phyloP scores from a whole-genome alignment of 106 monocot genomes.

The Alisma plantagoaquatica region DNA sequence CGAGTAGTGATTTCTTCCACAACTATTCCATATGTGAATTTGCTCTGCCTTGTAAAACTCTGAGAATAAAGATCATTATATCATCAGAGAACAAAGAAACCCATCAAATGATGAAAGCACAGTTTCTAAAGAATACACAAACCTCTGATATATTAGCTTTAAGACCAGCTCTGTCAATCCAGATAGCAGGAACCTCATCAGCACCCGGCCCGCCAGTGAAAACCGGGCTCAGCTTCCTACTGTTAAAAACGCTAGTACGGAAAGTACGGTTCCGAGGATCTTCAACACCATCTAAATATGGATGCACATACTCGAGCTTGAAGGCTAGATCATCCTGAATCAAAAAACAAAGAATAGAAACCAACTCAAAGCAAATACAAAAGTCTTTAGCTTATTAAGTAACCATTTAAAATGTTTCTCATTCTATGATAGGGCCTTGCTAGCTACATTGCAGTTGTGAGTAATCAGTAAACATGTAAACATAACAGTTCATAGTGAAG shows the following conservation, averaged over 20 bases:
- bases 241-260: conserved; percentile 80
- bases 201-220: conserved; percentile 85
- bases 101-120: background rate
- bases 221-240: conserved; percentile 81
- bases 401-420: too few species aligned
- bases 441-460: too few species aligned
- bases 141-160: conserved; percentile 99
- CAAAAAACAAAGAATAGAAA: background rate
- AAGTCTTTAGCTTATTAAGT: too few species aligned
- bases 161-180: conserved; percentile 84
- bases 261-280: conserved; percentile 82
- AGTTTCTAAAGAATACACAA: background rate
- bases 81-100: background rate
- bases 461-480: too few species aligned
- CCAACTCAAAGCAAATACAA: background rate
- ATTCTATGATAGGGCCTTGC: too few species aligned
- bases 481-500: too few species aligned
- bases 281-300: conserved; percentile 81
- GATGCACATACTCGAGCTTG: conserved; percentile 97
- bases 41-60: conserved; percentile 86
- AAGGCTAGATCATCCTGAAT: conserved; percentile 88
- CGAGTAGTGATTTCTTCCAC: conserved; percentile 91
- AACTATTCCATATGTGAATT: conserved; percentile 92
- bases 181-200: conserved; percentile 85
- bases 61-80: conserved; percentile 8